Percentiles rank a stretch among this genome's conserved stretches.
phyloP scores from a whole-genome alignment of 768 basidiomycete genomes.

The Chalciporus pseudorubinellus region DNA sequence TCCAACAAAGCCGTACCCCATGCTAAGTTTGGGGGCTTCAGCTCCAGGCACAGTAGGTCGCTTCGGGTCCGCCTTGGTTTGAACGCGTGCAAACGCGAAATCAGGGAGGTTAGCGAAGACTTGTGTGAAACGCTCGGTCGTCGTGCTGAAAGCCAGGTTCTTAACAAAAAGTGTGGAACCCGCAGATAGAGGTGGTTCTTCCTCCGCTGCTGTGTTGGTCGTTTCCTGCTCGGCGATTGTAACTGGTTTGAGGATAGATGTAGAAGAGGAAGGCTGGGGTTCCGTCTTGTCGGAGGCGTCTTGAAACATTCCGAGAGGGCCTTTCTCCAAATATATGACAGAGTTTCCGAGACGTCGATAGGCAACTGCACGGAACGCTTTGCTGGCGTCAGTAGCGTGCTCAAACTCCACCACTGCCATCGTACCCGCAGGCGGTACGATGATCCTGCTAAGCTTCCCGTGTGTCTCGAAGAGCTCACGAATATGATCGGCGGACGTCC shows the following conservation, averaged over 20 bases:
- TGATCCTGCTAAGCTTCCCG: conserved; percentile 64
- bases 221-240: conserved; percentile 45
- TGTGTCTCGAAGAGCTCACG: conserved; percentile 75
- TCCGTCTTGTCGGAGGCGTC: conserved; percentile 33
- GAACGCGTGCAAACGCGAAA: conserved; percentile 85
- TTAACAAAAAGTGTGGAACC: conserved; percentile 92
- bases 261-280: conserved; percentile 6
- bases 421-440: conserved; percentile 90
- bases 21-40: conserved; percentile 62
- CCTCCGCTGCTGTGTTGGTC: conserved; percentile 36
- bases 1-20: conserved; percentile 97
- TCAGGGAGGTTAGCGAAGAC: conserved; percentile 74
- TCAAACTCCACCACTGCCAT: conserved; percentile 89
- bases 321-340: conserved; percentile 90
- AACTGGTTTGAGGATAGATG: conserved; percentile 31
- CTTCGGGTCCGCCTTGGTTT: conserved; percentile 88
- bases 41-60: conserved; percentile 37
- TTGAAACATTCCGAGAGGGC: conserved; percentile 79
- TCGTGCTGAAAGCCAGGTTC: conserved; percentile 93
- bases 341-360: conserved; percentile 89
- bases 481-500: conserved; percentile 74
- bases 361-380: conserved; percentile 78
- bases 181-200: conserved; percentile 43
- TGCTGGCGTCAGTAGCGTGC: conserved; percentile 64
- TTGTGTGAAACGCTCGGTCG: conserved; percentile 63